A percentile compares a stretch with the other conserved stretches of the same genome.
These are phyloP conservation scores for Coffea eugenioides DNA, from an alignment of 257 asterid genomes.

Conservation along the genomic window DNA sequence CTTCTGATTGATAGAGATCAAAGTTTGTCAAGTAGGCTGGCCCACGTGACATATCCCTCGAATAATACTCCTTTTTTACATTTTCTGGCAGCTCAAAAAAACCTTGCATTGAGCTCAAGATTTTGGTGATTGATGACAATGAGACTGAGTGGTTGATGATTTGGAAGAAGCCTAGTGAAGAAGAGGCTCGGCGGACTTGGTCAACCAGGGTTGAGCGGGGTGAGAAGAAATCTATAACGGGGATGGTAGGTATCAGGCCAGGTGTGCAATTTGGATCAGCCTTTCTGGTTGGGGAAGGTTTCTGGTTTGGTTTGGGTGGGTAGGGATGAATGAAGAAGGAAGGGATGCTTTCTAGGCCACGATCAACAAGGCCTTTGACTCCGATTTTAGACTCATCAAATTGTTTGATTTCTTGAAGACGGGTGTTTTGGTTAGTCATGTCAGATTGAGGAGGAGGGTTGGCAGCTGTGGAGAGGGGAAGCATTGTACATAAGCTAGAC, in stretches of 20 bases:
- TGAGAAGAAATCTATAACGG: conserved; percentile 34
- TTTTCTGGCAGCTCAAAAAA: conserved; percentile 33
- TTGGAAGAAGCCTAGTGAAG: conserved; percentile 40
- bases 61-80: conserved; percentile 28
- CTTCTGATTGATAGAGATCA: conserved; percentile 39
- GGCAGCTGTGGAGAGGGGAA: neutral
- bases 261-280: neutral
- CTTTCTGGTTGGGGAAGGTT: neutral
- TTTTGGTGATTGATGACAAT: neutral
- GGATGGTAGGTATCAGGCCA: conserved; percentile 22
- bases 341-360: conserved; percentile 33
- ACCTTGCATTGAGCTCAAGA: conserved; percentile 15
- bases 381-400: conserved; percentile 45
- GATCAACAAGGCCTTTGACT: conserved; percentile 43
- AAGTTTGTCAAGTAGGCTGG: conserved; percentile 29
- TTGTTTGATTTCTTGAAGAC: conserved; percentile 28
- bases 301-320: neutral
- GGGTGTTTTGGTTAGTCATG: conserved; percentile 8
- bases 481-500: neutral
- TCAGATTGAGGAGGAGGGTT: conserved; percentile 21
- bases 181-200: conserved; percentile 27
- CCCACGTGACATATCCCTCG: conserved; percentile 29
- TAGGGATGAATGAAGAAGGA: conserved; percentile 30
- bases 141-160: conserved; percentile 34
- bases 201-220: conserved; percentile 27